Evolutionary conservation across 2,329 filamentous ascomycete genomes (phyloP).

Genomic region (Diaporthe citrichinensis): DNA sequence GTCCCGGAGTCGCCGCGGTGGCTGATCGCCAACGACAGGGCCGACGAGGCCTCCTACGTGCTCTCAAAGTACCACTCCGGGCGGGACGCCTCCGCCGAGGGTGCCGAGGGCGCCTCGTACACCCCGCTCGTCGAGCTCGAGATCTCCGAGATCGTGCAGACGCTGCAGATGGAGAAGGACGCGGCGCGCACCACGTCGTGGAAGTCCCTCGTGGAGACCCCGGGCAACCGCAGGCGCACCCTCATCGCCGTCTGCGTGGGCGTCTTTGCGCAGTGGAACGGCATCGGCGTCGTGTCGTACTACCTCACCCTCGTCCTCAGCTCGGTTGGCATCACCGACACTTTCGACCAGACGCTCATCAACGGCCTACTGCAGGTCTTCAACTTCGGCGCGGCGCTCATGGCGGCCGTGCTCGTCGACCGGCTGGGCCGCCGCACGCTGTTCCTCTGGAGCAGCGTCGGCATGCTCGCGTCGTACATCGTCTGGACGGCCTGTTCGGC

Average conservation of each 20-base stretch:
- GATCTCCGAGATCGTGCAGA: conserved; percentile 62
- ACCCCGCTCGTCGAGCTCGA: conserved; percentile 60
- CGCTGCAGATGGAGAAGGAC: conserved; percentile 56
- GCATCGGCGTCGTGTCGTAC: conserved; percentile 53
- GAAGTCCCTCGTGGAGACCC: conserved; percentile 40
- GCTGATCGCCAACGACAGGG: conserved; percentile 61
- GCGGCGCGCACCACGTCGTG: conserved; percentile 52
- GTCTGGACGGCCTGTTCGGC: conserved; percentile 57
- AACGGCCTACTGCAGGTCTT: conserved; percentile 52
- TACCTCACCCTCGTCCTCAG: conserved; percentile 53
- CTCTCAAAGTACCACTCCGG: conserved; percentile 65
- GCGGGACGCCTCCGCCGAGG: neutral
- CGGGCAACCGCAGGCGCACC: conserved; percentile 43
- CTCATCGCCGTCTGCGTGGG: conserved; percentile 41
- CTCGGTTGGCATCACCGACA: conserved; percentile 53
- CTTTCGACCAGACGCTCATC: conserved; percentile 54
- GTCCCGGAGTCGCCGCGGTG: conserved; percentile 68
- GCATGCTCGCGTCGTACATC: conserved; percentile 55
- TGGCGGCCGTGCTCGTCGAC: conserved; percentile 57
- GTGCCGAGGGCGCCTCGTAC: conserved; percentile 53
- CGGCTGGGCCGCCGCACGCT: conserved; percentile 58
- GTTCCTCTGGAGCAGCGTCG: conserved; percentile 53
- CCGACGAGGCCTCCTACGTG: conserved; percentile 63
- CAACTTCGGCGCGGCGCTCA: conserved; percentile 54
- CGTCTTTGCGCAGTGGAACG: conserved; percentile 45